Evolutionary conservation across 768 basidiomycete species (phyloP).

Genomic region (Pisolithus microcarpus): DNA sequence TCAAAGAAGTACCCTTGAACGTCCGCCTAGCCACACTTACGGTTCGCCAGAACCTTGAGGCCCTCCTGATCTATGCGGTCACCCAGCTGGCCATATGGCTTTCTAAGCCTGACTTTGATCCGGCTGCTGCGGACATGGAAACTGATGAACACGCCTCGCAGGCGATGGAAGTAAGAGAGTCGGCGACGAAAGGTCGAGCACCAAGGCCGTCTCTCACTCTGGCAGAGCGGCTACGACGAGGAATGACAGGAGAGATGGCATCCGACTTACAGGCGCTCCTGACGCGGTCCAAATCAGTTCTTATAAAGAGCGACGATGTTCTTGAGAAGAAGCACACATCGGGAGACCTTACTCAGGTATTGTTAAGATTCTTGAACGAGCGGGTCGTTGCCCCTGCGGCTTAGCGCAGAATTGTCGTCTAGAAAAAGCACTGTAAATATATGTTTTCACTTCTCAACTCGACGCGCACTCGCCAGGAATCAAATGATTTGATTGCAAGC

Average conservation of each 20-base stretch:
- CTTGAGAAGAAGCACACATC: constrained; percentile 32
- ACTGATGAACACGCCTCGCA: constrained; percentile 33
- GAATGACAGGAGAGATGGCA: constrained; percentile 77
- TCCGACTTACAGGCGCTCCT: constrained; percentile 61
- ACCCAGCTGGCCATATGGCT: constrained; percentile 79
- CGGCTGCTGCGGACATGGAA: constrained; percentile 35
- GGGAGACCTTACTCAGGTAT: constrained; percentile 53
- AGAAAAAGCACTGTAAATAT: constrained; percentile 12
- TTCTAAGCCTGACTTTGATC: constrained; percentile 62
- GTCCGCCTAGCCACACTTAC: constrained; percentile 54
- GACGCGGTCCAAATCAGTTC: constrained; percentile 55
- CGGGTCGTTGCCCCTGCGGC: constrained; percentile 38
- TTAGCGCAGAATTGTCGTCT: not conserved
- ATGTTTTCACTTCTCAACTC: no score
- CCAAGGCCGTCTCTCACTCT: constrained; percentile 43
- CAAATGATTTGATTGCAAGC: no score
- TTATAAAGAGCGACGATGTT: constrained; percentile 51
- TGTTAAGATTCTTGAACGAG: constrained; percentile 60
- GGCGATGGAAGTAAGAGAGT: constrained; percentile 12
- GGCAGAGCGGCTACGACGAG: constrained; percentile 61
- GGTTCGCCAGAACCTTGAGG: constrained; percentile 59
- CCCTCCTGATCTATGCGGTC: constrained; percentile 58
- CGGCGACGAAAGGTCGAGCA: constrained; percentile 31
- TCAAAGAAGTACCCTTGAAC: constrained; percentile 29
- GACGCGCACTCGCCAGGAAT: no score